Conservation (phyloP, 164 flowering plant species). For the Tetracentron sinense region DNA sequence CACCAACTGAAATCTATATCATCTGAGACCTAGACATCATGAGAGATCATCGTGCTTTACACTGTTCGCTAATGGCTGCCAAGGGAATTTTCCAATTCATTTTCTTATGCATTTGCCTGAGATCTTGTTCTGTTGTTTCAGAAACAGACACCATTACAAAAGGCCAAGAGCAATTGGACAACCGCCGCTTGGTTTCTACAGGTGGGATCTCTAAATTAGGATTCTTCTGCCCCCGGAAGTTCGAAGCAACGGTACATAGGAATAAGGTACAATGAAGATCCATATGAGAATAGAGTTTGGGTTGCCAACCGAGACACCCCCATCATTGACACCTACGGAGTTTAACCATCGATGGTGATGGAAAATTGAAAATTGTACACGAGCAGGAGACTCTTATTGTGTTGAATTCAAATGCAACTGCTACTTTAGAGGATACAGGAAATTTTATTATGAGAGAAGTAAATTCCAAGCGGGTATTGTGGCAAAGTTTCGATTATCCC, state of each 20-base stretch:
- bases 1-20: too few relatives aligned
- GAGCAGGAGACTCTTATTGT: neutral
- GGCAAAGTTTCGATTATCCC: conserved; percentile 35
- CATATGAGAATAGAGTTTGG: neutral
- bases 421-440: neutral
- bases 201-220: neutral
- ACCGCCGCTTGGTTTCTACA: neutral
- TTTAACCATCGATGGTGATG: neutral
- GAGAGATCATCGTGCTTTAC: too few relatives aligned
- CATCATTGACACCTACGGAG: neutral
- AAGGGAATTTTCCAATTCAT: neutral
- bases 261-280: neutral
- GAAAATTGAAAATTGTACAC: neutral
- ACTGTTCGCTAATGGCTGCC: neutral
- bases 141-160: neutral
- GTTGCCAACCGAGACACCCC: neutral
- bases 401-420: neutral
- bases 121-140: neutral
- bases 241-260: neutral
- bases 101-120: neutral
- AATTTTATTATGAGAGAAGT: conserved; percentile 6
- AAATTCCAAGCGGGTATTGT: neutral
- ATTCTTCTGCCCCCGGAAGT: neutral
- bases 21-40: too few relatives aligned
- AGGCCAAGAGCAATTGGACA: neutral